Percentiles rank a stretch among this genome's conserved stretches.
Conservation (phyloP, 306 rosid species). For the Lathyrus aphaca region DNA sequence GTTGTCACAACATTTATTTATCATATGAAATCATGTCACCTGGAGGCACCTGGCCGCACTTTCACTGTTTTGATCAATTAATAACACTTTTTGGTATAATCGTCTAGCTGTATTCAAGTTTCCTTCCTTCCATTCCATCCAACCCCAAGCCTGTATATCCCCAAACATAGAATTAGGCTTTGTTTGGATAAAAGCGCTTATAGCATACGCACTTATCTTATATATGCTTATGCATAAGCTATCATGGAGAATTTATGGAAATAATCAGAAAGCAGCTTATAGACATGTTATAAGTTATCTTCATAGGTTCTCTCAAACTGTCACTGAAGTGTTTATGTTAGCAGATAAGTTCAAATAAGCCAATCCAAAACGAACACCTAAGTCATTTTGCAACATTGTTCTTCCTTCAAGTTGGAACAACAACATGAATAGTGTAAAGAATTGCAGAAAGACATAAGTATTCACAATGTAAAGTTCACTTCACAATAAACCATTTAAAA, state of each 20-base stretch:
- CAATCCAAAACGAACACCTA: not conserved
- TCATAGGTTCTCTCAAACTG: not conserved
- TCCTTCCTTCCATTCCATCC: constrained; percentile 99
- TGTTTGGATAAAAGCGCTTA: not conserved
- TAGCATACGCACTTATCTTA: not conserved
- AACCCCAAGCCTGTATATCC: constrained; percentile 92
- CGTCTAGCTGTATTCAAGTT: constrained; percentile 76
- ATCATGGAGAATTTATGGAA: not conserved
- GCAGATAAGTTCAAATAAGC: not conserved
- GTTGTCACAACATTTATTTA: constrained; percentile 21
- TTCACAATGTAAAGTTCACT: constrained; percentile 19
- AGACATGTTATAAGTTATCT: not conserved
- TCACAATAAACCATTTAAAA: constrained; percentile 20
- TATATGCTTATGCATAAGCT: not conserved
- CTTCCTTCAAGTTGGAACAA: constrained; percentile 11
- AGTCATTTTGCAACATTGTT: constrained; percentile 18
- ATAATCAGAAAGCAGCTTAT: not conserved
- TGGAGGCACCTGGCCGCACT: constrained; percentile 98
- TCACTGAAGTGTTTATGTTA: not conserved
- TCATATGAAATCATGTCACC: constrained; percentile 52
- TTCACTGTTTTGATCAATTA: constrained; percentile 66
- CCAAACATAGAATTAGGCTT: constrained; percentile 28
- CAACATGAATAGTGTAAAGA: not conserved
- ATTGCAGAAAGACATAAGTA: constrained; percentile 28
- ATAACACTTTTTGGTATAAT: constrained; percentile 72